Percentiles rank a stretch among this genome's conserved stretches.
phyloP scores from a whole-genome alignment of 1,284 basidiomycete species.

The Rhodotorula sp. region DNA sequence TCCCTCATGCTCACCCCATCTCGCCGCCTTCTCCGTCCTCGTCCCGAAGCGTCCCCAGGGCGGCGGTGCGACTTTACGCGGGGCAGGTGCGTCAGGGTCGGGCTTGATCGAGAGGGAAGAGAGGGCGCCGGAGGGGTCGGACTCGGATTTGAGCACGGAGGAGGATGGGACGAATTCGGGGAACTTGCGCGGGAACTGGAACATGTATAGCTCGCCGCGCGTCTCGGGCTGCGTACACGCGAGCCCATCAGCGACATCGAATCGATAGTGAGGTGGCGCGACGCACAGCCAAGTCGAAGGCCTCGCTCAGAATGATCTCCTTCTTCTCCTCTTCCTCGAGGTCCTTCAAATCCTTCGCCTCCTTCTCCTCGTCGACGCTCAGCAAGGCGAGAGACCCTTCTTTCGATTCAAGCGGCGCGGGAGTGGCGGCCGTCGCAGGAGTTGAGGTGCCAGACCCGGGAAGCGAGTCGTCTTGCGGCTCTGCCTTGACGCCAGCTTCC shows the following conservation, averaged over 20 bases:
- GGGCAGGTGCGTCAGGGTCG: conserved; percentile 16
- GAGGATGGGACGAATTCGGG: conserved; percentile 27
- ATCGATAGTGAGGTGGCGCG: no score
- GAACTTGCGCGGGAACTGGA: conserved; percentile 46
- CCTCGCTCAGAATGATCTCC: conserved; percentile 29
- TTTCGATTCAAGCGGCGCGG: conserved; percentile 32
- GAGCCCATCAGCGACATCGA: conserved; percentile 5
- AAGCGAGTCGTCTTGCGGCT: conserved; percentile 22
- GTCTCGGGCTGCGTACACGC: conserved; percentile 16
- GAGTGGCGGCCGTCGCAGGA: conserved; percentile 1
- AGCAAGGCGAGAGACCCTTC: conserved; percentile 26
- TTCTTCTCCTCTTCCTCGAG: conserved; percentile 35
- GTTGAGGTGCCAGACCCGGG: conserved; percentile 22
- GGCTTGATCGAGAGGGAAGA: conserved; percentile 25
- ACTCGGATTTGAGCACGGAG: neutral
- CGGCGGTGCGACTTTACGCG: conserved; percentile 13
- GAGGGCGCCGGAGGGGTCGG: neutral
- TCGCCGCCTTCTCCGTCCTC: conserved; percentile 32
- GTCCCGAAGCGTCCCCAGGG: conserved; percentile 39
- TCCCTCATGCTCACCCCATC: conserved; percentile 29
- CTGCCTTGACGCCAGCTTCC: conserved; percentile 28
- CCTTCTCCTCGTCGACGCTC: conserved; percentile 37
- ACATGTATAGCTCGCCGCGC: conserved; percentile 43
- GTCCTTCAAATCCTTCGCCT: conserved; percentile 36
- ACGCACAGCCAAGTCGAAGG: conserved; percentile 34